Base-by-base conservation (phyloP, 768 basidiomycete species). In the Coprinellus aureogranulatus region DNA sequence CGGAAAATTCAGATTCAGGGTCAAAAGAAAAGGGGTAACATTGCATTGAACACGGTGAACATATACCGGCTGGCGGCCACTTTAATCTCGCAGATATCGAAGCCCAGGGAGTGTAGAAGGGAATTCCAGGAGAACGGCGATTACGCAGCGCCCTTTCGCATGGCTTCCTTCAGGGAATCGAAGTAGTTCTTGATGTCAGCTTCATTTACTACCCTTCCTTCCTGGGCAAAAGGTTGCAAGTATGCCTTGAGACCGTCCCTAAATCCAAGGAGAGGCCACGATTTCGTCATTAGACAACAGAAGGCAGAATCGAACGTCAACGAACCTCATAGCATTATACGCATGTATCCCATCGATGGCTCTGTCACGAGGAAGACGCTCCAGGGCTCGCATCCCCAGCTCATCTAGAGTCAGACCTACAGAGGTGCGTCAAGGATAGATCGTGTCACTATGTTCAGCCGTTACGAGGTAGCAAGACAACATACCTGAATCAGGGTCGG, bases 311-410 rank as follows among this genome's bases (percentile, higher is more conserved):
- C 16, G 40, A 26, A 26, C 25, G 23, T 59, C 49, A 22, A 70
- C 81, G 52, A 61, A 92, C 91, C 89, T 79, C 89, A 94, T 87
- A 56, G 81, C 76, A 62, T 92, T 92, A 72, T 90, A 93, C 4
- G 90, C 92, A 56, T 85, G 82, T 23, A 93, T 92, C 1, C 92
- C 89, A 63, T 94, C 88, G 55, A 94, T 82, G 4, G 90, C 90
- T 54, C 80, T 83, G 49, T 92, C 92, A 56, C 92, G 85, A 34
- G 92, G 92, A 27, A 93, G 67, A 51, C 82, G 79, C 54, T 80
- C 76, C 9, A 94, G 72, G 1, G 91, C 92, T 49, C 91, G 87
- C 76, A 91, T 78, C 11, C 92, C 92, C 4, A 94, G 80, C 66
- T 92, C 90, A 68, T 93, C 92, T 31, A 94, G 72, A 18, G 91